These are phyloP conservation scores for Cytospora mali DNA, from an alignment of 2,329 filamentous ascomycete genomes.

Conservation along the genomic window DNA sequence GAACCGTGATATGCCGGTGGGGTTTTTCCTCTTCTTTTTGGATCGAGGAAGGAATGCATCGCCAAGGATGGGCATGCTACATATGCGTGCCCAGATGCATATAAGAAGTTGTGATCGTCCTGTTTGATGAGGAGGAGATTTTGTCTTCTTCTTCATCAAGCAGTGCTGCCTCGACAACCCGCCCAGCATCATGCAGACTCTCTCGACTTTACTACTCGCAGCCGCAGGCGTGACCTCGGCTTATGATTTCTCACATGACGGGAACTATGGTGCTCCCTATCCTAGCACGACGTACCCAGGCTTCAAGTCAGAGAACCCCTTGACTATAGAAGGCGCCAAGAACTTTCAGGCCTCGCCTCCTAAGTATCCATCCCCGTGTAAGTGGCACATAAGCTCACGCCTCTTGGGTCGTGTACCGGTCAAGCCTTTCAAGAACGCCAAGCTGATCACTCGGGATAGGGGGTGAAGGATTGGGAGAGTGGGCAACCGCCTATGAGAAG, in stretches of 20 bases:
- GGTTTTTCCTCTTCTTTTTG: too few species aligned
- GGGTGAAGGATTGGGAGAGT: constrained; percentile 38
- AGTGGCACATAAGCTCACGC: not conserved
- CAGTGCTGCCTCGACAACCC: constrained; percentile 23
- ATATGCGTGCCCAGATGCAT: too few species aligned
- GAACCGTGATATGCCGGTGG: too few species aligned
- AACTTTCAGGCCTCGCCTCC: constrained; percentile 17
- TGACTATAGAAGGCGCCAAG: constrained; percentile 11
- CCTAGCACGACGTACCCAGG: constrained; percentile 6
- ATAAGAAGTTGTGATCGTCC: constrained; percentile 8
- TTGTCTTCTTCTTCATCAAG: not conserved
- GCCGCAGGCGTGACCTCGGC: constrained; percentile 16
- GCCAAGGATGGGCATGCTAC: not conserved
- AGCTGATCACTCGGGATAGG: not conserved
- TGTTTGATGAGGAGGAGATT: not conserved
- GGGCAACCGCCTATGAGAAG: constrained; percentile 65
- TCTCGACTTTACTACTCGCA: constrained; percentile 20
- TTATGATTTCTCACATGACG: constrained; percentile 19
- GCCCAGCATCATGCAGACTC: constrained; percentile 23
- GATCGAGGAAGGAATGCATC: too few species aligned
- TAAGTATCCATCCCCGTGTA: constrained; percentile 22
- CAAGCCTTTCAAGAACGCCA: not conserved
- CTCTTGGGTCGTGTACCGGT: not conserved
- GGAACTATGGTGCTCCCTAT: constrained; percentile 19
- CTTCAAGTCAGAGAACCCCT: constrained; percentile 20